Base-by-base conservation (phyloP, 345 rosid genomes). In the Gossypium stocksii region DNA sequence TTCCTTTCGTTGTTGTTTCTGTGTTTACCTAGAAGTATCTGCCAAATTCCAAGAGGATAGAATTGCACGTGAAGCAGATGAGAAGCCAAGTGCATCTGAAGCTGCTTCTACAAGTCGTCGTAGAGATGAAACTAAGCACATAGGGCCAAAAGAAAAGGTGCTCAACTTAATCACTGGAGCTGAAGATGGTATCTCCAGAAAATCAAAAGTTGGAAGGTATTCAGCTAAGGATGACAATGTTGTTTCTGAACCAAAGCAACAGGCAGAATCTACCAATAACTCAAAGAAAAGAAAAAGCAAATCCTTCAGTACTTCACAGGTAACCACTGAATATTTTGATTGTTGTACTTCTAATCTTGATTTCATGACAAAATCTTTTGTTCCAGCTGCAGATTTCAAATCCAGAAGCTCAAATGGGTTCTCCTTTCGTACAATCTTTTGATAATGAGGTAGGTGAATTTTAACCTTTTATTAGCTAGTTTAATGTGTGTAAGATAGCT, bases 41-140 rank as follows among this genome's bases (percentile, higher is more conserved):
- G 83, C 77, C 73, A 93, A 81, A 82, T 83, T 89, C 83, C 88
- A 87, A 80, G 97, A 88, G 73, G 97, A 88, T 73, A 86, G 75
- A 77, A 80, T 79, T 14, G 72, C 78, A 13, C 73, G 72, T 64
- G 85, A 87, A 75, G 68, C 77, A 73, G 92, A 88, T 68, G 87
- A 83, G 67, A 91, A 83, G 80, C 78, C 83, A 74, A 69, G 80
- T 56, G 76, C 80, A 27, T 90, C 87, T 27, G 95, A 90, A 82
- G 81, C 83, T 74, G 82, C 87, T 48, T 86, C 88, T 74, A 76
- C 79, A 41, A 78, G 85, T 73, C 81, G 81, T 77, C 66, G 68
- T 56, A 76, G 73, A 72, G 88, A 82, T 66, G 86, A 81, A 74
- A 80, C 74, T 77, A 84, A 84, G 80, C 69, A 67, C 68, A 72